phyloP scores from a whole-genome alignment of 345 rosid genomes.

The Citrus medica region DNA sequence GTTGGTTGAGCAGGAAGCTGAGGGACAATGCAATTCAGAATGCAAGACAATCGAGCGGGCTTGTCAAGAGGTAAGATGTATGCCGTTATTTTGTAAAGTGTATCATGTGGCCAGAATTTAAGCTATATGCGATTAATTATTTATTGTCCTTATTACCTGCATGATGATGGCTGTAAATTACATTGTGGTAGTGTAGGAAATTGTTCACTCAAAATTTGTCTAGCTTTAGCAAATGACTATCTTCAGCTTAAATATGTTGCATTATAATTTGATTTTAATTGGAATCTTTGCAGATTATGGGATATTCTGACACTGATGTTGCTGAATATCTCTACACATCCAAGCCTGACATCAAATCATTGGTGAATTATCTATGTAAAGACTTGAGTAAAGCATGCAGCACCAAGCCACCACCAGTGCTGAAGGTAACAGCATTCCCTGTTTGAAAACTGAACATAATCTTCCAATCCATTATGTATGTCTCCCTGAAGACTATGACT shows the following conservation, averaged over 20 bases:
- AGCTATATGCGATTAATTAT: too few relatives aligned
- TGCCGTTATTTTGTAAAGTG: not conserved
- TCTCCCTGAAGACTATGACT: not conserved
- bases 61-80: constrained; percentile 66
- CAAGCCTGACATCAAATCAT: constrained; percentile 56
- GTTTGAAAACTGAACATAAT: not conserved
- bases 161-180: not conserved
- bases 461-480: not conserved
- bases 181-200: not conserved
- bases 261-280: constrained; percentile 5
- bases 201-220: not conserved
- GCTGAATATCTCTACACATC: constrained; percentile 77
- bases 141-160: not conserved
- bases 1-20: constrained; percentile 82
- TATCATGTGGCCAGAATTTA: not conserved
- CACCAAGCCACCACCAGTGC: constrained; percentile 73
- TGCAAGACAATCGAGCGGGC: constrained; percentile 91
- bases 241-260: not conserved
- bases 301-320: constrained; percentile 88
- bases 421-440: constrained; percentile 49
- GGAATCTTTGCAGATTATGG: constrained; percentile 65
- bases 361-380: constrained; percentile 72
- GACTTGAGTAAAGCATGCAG: constrained; percentile 65
- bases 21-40: constrained; percentile 89
- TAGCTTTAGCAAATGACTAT: not conserved